Evolutionary conservation across 257 asterid genomes (phyloP).

Genomic region (Avicennia marina): DNA sequence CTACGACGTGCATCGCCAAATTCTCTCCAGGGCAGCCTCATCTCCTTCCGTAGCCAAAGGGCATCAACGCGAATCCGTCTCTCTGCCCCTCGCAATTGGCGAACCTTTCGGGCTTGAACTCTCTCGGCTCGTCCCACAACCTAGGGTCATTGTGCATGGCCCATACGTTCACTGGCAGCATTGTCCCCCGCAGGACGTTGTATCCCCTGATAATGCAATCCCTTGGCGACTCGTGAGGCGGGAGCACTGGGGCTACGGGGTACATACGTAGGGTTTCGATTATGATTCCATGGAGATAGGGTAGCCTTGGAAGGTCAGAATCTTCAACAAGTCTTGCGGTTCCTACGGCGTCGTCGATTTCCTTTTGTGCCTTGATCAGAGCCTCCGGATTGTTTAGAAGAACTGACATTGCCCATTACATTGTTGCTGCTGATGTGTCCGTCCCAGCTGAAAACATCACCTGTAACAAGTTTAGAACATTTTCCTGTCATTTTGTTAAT

Average conservation of each 20-base stretch:
- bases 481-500: too few relatives aligned
- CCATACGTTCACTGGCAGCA: conserved; percentile 56
- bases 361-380: conserved; percentile 39
- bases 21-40: conserved; percentile 75
- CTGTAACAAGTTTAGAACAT: too few relatives aligned
- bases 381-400: conserved; percentile 48
- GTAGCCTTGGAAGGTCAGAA: conserved; percentile 43
- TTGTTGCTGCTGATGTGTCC: conserved; percentile 47
- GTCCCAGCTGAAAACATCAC: conserved; percentile 51
- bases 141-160: conserved; percentile 58
- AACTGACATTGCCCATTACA: conserved; percentile 66
- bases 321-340: conserved; percentile 41
- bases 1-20: conserved; percentile 46
- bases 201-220: conserved; percentile 59
- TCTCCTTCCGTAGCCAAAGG: conserved; percentile 69
- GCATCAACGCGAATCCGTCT: conserved; percentile 31
- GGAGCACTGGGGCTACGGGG: conserved; percentile 54
- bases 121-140: conserved; percentile 46
- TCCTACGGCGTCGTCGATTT: conserved; percentile 38
- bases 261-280: conserved; percentile 54
- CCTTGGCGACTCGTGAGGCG: conserved; percentile 53
- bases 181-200: conserved; percentile 40
- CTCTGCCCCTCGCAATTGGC: conserved; percentile 13
- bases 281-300: conserved; percentile 47
- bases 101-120: conserved; percentile 62